Conservation (phyloP, 805 yeast species). For the Wickerhamiella alocasiicola region DNA sequence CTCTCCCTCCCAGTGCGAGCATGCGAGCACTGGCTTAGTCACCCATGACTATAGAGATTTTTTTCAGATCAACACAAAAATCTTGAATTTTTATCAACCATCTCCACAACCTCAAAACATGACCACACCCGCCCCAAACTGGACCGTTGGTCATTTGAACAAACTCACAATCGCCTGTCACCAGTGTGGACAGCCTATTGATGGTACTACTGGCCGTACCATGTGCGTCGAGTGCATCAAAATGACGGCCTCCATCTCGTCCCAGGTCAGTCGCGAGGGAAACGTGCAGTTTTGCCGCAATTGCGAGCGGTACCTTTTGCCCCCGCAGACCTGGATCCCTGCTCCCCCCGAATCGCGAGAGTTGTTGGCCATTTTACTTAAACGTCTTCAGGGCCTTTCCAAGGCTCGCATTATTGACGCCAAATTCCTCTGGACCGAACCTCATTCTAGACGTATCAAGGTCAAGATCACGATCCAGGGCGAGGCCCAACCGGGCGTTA, state of each 20-base stretch:
- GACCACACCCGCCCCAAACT: constrained; percentile 9
- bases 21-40: no score
- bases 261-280: constrained; percentile 87
- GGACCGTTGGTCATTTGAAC: constrained; percentile 10
- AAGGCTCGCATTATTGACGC: constrained; percentile 87
- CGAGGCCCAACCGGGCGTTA: constrained; percentile 74
- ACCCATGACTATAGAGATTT: no score
- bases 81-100: no score
- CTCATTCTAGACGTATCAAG: constrained; percentile 90
- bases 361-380: constrained; percentile 75
- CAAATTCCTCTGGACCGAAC: constrained; percentile 91
- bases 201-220: constrained; percentile 79
- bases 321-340: constrained; percentile 86
- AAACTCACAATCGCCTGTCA: constrained; percentile 73
- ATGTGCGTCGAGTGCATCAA: constrained; percentile 98
- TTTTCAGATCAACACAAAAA: neutral
- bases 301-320: constrained; percentile 91
- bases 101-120: constrained; percentile 3
- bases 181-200: constrained; percentile 98
- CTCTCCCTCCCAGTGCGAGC: no score
- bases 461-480: constrained; percentile 91
- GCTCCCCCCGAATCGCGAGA: constrained; percentile 90
- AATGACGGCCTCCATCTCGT: constrained; percentile 84
- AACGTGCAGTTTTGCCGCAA: constrained; percentile 81
- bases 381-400: constrained; percentile 75